phyloP scores from a whole-genome alignment of 179 eudicot genomes.

The Beta corolliflora region DNA sequence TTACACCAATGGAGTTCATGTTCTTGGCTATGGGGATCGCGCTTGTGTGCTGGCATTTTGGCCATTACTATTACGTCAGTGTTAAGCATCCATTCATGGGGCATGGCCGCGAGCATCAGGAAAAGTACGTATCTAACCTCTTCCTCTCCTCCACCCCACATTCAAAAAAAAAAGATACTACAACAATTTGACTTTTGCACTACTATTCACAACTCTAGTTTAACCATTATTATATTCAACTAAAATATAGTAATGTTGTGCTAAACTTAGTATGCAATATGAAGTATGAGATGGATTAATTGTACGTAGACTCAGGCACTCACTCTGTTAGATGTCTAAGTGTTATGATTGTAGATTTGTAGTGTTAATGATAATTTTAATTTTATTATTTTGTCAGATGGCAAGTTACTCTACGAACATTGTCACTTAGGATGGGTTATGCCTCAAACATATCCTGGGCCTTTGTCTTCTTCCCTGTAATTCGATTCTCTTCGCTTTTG shows the following conservation, averaged over 20 bases:
- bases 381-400: slow-evolving; percentile 45
- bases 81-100: slow-evolving; percentile 45
- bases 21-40: slow-evolving; percentile 58
- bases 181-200: no score
- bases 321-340: no score
- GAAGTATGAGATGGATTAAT: no score
- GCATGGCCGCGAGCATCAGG: slow-evolving; percentile 21
- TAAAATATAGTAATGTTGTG: no score
- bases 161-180: no score
- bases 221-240: no score
- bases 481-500: slow-evolving; percentile 59
- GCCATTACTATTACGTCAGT: slow-evolving; percentile 51
- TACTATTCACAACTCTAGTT: no score
- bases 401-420: slow-evolving; percentile 51
- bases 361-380: background rate
- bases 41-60: slow-evolving; percentile 62
- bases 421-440: slow-evolving; percentile 53
- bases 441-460: slow-evolving; percentile 60
- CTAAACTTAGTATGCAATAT: no score
- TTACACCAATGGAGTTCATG: slow-evolving; percentile 50
- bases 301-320: no score
- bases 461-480: slow-evolving; percentile 70
- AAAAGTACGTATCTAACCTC: slow-evolving; percentile 38
- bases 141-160: no score
- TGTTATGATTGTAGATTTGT: no score